Evolutionary conservation across 192 early-diverging fungal species (phyloP).

Genomic region (Backusella tarrabulga): DNA sequence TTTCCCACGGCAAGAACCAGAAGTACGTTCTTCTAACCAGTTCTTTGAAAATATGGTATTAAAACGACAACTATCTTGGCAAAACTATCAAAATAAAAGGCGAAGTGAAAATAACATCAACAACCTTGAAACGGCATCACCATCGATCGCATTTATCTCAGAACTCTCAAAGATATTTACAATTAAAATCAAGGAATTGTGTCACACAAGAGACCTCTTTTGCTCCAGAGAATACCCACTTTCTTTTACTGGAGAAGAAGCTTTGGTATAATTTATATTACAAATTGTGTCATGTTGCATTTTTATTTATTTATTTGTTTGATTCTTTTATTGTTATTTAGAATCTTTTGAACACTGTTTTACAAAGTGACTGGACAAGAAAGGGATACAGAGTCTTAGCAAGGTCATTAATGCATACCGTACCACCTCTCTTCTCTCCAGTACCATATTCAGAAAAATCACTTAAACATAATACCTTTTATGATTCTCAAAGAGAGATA

Average conservation of each 20-base stretch:
- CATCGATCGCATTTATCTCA: neutral
- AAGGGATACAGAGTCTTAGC: slow-evolving; percentile 11
- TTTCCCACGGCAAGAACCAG: neutral
- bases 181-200: neutral
- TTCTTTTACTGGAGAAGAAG: slow-evolving; percentile 38
- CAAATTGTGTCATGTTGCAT: neutral
- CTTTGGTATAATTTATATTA: slow-evolving; percentile 26
- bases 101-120: neutral
- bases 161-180: slow-evolving; percentile 4
- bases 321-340: slow-evolving; percentile 1
- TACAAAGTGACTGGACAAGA: slow-evolving; percentile 10
- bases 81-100: neutral
- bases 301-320: slow-evolving; percentile 6
- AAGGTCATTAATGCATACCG: slow-evolving; percentile 17
- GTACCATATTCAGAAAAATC: slow-evolving; percentile 31
- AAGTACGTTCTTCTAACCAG: neutral
- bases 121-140: neutral
- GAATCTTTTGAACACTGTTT: neutral
- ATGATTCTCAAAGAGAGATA: slow-evolving; percentile 27
- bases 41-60: neutral
- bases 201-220: slow-evolving; percentile 16
- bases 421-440: slow-evolving; percentile 25
- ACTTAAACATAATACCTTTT: slow-evolving; percentile 22
- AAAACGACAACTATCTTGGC: neutral
- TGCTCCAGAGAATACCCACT: slow-evolving; percentile 31